phyloP scores from a whole-genome alignment of 169 alveolate species.

The Babesia bigemina region DNA sequence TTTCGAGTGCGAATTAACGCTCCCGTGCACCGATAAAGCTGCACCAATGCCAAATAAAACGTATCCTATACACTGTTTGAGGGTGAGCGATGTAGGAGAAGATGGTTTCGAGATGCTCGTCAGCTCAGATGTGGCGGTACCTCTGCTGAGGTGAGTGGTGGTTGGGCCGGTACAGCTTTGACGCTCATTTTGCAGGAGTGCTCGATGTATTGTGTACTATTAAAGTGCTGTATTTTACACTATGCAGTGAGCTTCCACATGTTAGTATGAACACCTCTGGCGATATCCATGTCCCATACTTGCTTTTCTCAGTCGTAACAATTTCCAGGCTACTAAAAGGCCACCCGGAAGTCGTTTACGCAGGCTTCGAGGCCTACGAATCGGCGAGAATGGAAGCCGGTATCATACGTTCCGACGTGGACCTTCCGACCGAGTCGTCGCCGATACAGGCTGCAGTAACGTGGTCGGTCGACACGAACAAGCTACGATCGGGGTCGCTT shows the following conservation, averaged over 20 bases:
- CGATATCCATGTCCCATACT: too few species aligned
- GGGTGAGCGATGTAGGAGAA: conserved; percentile 77
- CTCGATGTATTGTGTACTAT: background rate
- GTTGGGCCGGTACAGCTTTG: background rate
- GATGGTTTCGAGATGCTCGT: conserved; percentile 75
- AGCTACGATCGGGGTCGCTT: conserved; percentile 56
- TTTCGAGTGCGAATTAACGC: background rate
- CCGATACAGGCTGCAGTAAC: conserved; percentile 75
- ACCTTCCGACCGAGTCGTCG: conserved; percentile 70
- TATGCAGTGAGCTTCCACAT: background rate
- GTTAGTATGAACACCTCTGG: too few species aligned
- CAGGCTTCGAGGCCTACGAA: conserved; percentile 74
- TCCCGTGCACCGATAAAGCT: background rate
- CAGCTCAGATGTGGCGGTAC: conserved; percentile 41
- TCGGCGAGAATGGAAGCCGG: conserved; percentile 79
- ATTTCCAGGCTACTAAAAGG: conserved; percentile 30
- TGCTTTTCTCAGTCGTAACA: too few species aligned
- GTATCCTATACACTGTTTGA: conserved; percentile 46
- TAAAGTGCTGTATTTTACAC: background rate
- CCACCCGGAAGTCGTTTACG: conserved; percentile 50
- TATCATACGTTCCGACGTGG: conserved; percentile 68
- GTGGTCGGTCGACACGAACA: conserved; percentile 74
- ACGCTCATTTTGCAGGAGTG: background rate
- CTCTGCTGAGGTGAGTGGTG: conserved; percentile 31
- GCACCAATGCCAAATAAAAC: conserved; percentile 1